phyloP scores from a whole-genome alignment of 1,284 basidiomycete species.

The Heterobasidion irregulare region DNA sequence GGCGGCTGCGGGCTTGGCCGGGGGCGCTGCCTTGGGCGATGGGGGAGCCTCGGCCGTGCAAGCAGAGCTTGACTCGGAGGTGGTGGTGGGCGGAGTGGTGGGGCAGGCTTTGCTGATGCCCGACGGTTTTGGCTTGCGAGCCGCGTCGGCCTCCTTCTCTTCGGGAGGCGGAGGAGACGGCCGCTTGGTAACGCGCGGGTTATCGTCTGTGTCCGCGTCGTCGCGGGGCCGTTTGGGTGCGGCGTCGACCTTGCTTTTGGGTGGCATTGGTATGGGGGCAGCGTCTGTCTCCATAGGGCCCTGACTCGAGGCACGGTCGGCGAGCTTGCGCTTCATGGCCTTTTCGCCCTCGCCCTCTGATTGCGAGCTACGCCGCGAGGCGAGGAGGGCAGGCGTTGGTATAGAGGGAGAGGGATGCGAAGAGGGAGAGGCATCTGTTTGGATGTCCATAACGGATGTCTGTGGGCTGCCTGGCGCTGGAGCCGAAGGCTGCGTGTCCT shows the following conservation, averaged over 20 bases:
- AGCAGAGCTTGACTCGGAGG: conserved; percentile 1
- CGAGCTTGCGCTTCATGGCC: conserved; percentile 51
- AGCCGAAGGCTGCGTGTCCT: no score
- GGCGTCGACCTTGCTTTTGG: conserved; percentile 12
- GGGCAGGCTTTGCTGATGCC: background rate
- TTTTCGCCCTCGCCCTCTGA: background rate
- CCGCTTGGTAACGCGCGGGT: conserved; percentile 53
- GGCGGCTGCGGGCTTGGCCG: conserved; percentile 5
- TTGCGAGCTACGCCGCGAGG: background rate
- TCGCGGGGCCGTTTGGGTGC: conserved; percentile 41
- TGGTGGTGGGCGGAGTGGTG: background rate
- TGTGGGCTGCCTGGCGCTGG: background rate
- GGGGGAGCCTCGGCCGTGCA: background rate
- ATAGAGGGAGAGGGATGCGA: background rate
- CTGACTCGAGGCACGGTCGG: conserved; percentile 32
- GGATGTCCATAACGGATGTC: conserved; percentile 1
- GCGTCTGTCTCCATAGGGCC: conserved; percentile 16
- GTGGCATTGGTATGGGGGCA: conserved; percentile 9
- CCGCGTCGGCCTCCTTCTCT: background rate
- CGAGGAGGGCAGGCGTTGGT: background rate
- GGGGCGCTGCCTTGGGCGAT: background rate
- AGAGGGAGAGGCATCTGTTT: background rate
- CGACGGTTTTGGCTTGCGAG: no score
- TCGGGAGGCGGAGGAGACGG: conserved; percentile 60
- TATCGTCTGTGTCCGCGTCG: conserved; percentile 45